These are phyloP conservation scores for Trichoderma breve DNA, from an alignment of 2,329 filamentous ascomycete genomes.

Conservation along the genomic window DNA sequence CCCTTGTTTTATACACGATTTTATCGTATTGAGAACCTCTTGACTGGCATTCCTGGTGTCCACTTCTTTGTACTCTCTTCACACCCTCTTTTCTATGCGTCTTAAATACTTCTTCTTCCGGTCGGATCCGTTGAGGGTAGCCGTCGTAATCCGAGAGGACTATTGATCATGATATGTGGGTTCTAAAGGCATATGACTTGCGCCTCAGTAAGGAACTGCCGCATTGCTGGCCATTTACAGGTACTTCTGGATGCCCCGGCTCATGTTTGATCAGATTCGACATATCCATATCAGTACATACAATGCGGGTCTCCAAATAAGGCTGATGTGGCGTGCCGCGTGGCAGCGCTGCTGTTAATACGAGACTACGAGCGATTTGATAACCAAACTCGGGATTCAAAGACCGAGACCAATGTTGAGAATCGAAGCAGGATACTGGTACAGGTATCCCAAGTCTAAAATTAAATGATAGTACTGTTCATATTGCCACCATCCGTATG, in stretches of 20 bases:
- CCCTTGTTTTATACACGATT: not conserved
- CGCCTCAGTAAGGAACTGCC: not conserved
- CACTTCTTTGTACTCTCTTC: conserved; percentile 4
- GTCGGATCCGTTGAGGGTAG: not conserved
- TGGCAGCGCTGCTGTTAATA: not conserved
- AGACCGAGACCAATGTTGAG: conserved; percentile 5
- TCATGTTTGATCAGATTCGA: not conserved
- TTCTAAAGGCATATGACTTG: not conserved
- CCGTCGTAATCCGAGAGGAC: conserved; percentile 10
- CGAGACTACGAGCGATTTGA: not conserved
- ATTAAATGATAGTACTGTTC: conserved; percentile 23
- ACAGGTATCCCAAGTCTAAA: conserved; percentile 19
- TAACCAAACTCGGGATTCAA: not conserved
- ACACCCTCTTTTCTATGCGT: not conserved
- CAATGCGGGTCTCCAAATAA: not conserved
- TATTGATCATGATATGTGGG: not conserved
- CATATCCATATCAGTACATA: not conserved
- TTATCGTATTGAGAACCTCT: not conserved
- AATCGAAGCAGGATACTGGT: conserved; percentile 19
- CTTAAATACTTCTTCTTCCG: not conserved
- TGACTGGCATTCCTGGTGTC: not conserved
- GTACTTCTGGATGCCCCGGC: conserved; percentile 4
- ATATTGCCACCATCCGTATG: conserved; percentile 15
- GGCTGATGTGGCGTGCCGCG: not conserved
- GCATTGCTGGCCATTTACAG: not conserved